Conservation (phyloP, 2,329 filamentous ascomycete species). For the Aspergillus pseudoglaucus region DNA sequence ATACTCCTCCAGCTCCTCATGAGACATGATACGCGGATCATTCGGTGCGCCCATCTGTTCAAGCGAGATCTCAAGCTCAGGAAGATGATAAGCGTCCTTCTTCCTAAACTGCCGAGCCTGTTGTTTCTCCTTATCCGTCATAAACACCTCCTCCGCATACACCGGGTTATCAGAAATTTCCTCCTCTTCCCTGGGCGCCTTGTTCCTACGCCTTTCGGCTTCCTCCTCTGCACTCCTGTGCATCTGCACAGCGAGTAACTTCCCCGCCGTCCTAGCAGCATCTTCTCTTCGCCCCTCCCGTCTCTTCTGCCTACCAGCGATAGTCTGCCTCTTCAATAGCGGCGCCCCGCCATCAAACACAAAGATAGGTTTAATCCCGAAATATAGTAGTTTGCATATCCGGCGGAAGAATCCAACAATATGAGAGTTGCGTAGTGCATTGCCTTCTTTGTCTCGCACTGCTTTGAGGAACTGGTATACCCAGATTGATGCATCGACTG, state of each 20-base stretch:
- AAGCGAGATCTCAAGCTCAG: conserved; percentile 71
- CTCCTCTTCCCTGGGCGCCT: conserved; percentile 49
- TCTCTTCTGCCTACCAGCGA: conserved; percentile 67
- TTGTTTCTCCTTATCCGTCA: conserved; percentile 69
- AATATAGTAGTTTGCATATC: conserved; percentile 95
- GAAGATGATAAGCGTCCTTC: conserved; percentile 91
- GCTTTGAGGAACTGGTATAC: conserved; percentile 99
- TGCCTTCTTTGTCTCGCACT: conserved; percentile 95
- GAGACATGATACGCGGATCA: conserved; percentile 92
- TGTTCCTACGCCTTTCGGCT: conserved; percentile 55
- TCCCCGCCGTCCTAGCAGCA: conserved; percentile 84
- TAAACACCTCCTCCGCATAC: conserved; percentile 83
- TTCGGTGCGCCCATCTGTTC: conserved; percentile 82
- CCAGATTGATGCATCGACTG: conserved; percentile 98
- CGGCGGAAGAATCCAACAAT: conserved; percentile 96
- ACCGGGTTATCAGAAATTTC: conserved; percentile 71
- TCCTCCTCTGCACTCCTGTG: conserved; percentile 85
- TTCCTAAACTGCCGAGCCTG: conserved; percentile 75
- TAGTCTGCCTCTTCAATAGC: conserved; percentile 81
- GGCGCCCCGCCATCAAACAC: conserved; percentile 97
- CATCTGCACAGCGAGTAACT: conserved; percentile 89
- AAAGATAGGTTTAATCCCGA: conserved; percentile 93
- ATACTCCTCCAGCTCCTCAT: conserved; percentile 90
- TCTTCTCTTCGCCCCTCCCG: conserved; percentile 88
- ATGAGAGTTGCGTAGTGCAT: conserved; percentile 91